Evolutionary conservation across 140 eudicot genomes (phyloP).

Genomic region (Eryngium alpinum): DNA sequence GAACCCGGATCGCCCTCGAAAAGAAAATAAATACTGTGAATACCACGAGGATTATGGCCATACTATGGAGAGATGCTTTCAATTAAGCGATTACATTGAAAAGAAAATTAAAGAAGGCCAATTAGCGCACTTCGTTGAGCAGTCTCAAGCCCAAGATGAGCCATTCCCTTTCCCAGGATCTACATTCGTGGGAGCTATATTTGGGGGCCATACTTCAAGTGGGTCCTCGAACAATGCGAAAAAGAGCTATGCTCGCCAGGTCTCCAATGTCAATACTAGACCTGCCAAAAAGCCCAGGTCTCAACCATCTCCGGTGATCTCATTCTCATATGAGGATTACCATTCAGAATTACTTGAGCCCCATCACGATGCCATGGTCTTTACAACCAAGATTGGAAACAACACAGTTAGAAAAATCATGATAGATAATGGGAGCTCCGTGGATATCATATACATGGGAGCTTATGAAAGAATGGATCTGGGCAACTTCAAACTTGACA

Average conservation of each 20-base stretch:
- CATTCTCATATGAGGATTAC: too few relatives aligned
- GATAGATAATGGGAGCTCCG: neutral
- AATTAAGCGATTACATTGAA: neutral
- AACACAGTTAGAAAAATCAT: neutral
- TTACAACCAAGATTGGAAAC: neutral
- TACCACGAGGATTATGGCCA: neutral
- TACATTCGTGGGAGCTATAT: neutral
- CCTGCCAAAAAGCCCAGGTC: neutral
- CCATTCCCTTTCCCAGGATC: neutral
- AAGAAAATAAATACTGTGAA: neutral
- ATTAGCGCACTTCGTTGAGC: neutral
- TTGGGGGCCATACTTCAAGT: neutral
- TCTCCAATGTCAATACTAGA: too few relatives aligned
- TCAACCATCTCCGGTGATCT: neutral
- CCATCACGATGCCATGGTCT: too few relatives aligned
- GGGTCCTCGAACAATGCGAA: neutral
- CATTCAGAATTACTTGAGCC: too few relatives aligned
- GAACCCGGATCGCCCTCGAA: neutral
- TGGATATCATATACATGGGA: neutral
- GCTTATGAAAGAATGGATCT: neutral
- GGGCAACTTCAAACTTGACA: neutral
- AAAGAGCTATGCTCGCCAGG: neutral
- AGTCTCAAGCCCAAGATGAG: rapidly evolving
- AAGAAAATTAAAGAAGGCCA: neutral
- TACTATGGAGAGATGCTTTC: neutral